A percentile compares a stretch with the other conserved stretches of the same genome.
Evolutionary conservation across 2,329 filamentous ascomycete species (phyloP).

Genomic region (Colletotrichum salicis): DNA sequence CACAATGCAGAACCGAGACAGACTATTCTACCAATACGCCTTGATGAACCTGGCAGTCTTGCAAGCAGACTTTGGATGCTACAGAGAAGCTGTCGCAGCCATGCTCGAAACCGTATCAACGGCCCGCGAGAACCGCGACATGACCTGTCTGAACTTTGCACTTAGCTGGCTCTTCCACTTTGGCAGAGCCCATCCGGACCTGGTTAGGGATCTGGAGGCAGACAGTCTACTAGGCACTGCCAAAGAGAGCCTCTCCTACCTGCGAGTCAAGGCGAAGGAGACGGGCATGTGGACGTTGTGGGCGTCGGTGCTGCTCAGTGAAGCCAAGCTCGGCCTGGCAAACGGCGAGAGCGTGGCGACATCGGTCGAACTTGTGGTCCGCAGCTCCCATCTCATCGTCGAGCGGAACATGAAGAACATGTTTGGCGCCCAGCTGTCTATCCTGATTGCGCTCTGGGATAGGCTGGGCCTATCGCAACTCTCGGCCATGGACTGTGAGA

Average conservation of each 20-base stretch:
- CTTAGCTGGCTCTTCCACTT: slow-evolving; percentile 97
- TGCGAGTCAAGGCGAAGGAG: slow-evolving; percentile 88
- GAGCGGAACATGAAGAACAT: slow-evolving; percentile 78
- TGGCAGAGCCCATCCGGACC: slow-evolving; percentile 81
- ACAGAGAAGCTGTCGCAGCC: slow-evolving; percentile 87
- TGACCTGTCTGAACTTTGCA: slow-evolving; percentile 91
- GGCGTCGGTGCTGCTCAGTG: slow-evolving; percentile 84
- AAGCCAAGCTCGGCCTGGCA: slow-evolving; percentile 82
- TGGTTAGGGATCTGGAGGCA: slow-evolving; percentile 76
- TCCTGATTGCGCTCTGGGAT: slow-evolving; percentile 79
- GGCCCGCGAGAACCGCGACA: slow-evolving; percentile 93
- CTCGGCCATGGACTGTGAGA: slow-evolving; percentile 72
- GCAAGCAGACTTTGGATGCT: slow-evolving; percentile 94
- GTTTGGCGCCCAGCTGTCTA: slow-evolving; percentile 78
- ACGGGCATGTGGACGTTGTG: slow-evolving; percentile 86
- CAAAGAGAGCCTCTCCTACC: slow-evolving; percentile 82
- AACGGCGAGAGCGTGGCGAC: slow-evolving; percentile 73
- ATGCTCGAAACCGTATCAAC: slow-evolving; percentile 96
- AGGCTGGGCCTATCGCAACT: slow-evolving; percentile 73
- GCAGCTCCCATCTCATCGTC: slow-evolving; percentile 84
- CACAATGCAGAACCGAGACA: slow-evolving; percentile 85
- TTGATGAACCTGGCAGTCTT: slow-evolving; percentile 92
- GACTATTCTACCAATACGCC: slow-evolving; percentile 93
- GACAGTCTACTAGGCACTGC: slow-evolving; percentile 81
- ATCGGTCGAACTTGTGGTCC: slow-evolving; percentile 81